These are phyloP conservation scores for Hypoxylon sp. DNA, from an alignment of 2,329 filamentous ascomycete genomes.

Conservation along the genomic window DNA sequence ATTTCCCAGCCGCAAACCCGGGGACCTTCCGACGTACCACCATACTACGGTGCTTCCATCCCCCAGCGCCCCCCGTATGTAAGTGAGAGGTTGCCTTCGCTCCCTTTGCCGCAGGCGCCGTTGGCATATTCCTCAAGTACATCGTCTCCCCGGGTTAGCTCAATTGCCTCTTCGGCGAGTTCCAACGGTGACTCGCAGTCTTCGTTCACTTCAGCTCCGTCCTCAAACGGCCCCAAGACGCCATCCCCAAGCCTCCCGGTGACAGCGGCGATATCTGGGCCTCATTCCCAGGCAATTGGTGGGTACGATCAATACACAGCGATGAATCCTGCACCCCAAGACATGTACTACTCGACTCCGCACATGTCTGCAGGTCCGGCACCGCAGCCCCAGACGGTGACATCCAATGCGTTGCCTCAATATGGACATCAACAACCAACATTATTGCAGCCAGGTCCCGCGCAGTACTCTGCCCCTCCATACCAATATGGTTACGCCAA, in stretches of 20 bases:
- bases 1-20: conserved; percentile 84
- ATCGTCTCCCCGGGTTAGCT: conserved; percentile 79
- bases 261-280: conserved; percentile 54
- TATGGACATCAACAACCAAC: conserved; percentile 83
- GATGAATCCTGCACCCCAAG: conserved; percentile 85
- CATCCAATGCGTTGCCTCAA: conserved; percentile 75
- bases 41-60: conserved; percentile 75
- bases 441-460: conserved; percentile 75
- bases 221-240: conserved; percentile 75
- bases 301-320: conserved; percentile 57
- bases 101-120: conserved; percentile 74
- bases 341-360: conserved; percentile 82
- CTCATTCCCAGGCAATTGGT: conserved; percentile 50
- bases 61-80: conserved; percentile 71
- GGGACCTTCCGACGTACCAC: conserved; percentile 72
- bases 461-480: conserved; percentile 71
- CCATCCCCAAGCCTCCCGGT: conserved; percentile 74
- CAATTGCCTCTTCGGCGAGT: conserved; percentile 69
- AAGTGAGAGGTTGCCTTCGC: conserved; percentile 76
- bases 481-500: conserved; percentile 80
- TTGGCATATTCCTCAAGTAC: conserved; percentile 76
- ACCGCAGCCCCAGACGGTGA: conserved; percentile 78
- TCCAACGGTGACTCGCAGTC: conserved; percentile 63
- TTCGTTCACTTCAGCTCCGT: conserved; percentile 62
- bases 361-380: conserved; percentile 82